These are phyloP conservation scores for Elaeis guineensis DNA, from an alignment of 176 grass and related monocot genomes.

Conservation along the genomic window DNA sequence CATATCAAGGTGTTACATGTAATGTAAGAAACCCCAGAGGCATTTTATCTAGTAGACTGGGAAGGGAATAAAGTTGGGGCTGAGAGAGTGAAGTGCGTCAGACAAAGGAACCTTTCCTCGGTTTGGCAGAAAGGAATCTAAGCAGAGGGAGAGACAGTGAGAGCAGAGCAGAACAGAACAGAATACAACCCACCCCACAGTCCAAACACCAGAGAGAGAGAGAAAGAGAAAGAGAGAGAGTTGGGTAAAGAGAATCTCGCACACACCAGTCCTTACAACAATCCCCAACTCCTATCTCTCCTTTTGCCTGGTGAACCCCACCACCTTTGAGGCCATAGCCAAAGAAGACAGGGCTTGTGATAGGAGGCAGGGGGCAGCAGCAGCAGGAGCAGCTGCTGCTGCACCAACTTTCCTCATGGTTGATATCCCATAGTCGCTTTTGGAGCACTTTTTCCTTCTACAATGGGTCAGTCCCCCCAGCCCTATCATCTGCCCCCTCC, in stretches of 20 bases:
- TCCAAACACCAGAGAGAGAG: not conserved
- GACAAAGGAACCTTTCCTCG: constrained; percentile 44
- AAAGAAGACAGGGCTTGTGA: not conserved
- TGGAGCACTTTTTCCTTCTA: too few relatives aligned
- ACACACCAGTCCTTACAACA: not conserved
- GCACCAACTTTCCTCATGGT: not conserved
- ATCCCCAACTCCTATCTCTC: not conserved
- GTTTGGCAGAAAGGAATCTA: constrained; percentile 39
- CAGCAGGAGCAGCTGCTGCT: not conserved
- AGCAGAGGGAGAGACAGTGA: constrained; percentile 19
- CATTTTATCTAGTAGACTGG: constrained; percentile 15
- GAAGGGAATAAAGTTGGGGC: constrained; percentile 20
- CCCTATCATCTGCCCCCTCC: not conserved
- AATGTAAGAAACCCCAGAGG: too few relatives aligned
- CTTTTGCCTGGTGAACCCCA: constrained; percentile 1
- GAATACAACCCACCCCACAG: not conserved
- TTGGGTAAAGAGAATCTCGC: not conserved
- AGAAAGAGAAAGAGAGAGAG: not conserved
- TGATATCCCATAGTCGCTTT: too few relatives aligned
- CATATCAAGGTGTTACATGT: too few relatives aligned
- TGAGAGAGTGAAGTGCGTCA: constrained; percentile 11
- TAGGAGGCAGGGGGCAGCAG: not conserved
- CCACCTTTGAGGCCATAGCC: constrained; percentile 2
- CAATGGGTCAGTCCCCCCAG: too few relatives aligned
- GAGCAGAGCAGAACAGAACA: not conserved